phyloP scores from a whole-genome alignment of 2,329 filamentous ascomycete species.

The Fusarium clavum region DNA sequence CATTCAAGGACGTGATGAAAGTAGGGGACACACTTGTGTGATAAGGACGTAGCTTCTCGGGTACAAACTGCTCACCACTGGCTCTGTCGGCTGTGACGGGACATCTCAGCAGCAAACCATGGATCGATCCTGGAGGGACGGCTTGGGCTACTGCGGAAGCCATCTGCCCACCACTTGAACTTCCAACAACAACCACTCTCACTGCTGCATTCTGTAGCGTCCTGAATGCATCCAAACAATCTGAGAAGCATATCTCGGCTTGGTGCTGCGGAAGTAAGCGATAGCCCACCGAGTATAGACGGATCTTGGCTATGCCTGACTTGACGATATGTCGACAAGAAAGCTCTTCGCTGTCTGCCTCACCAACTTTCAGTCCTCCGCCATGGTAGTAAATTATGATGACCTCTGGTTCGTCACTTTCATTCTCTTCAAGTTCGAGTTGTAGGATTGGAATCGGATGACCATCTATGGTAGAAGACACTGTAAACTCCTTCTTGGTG shows the following conservation, averaged over 20 bases:
- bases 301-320: constrained; percentile 42
- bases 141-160: constrained; percentile 58
- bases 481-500: constrained; percentile 43
- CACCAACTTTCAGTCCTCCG: constrained; percentile 60
- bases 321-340: constrained; percentile 58
- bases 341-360: constrained; percentile 62
- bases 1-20: constrained; percentile 54
- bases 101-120: constrained; percentile 59
- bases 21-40: constrained; percentile 56
- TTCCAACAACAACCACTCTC: constrained; percentile 55
- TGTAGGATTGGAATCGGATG: constrained; percentile 53
- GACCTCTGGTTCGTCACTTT: constrained; percentile 28
- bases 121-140: constrained; percentile 43
- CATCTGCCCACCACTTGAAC: constrained; percentile 62
- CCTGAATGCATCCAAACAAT: constrained; percentile 55
- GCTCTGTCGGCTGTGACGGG: constrained; percentile 61
- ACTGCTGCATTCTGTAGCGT: constrained; percentile 17
- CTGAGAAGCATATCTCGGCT: constrained; percentile 56
- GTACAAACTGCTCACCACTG: constrained; percentile 53
- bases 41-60: constrained; percentile 48
- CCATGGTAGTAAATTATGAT: constrained; percentile 62
- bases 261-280: constrained; percentile 56
- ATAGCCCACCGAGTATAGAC: constrained; percentile 60
- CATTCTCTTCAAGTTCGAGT: constrained; percentile 44
- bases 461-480: constrained; percentile 50